Percentiles rank a stretch among this genome's conserved stretches.
These are phyloP conservation scores for Aspergillus sp. DNA, from an alignment of 2,329 filamentous ascomycete species.

Conservation along the genomic window DNA sequence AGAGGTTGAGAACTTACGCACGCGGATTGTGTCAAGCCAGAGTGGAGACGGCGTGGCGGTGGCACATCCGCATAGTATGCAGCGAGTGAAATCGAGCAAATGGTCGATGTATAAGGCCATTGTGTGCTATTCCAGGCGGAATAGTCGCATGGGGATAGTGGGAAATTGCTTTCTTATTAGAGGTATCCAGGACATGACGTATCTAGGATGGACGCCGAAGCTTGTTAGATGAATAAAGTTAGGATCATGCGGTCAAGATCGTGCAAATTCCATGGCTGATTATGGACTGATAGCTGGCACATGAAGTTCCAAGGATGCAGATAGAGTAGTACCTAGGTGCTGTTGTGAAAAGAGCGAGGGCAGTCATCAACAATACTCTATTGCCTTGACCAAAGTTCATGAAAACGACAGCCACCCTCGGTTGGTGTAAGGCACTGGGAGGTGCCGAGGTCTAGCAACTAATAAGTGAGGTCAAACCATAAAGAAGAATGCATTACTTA, in stretches of 20 bases:
- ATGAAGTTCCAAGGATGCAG: too few species aligned
- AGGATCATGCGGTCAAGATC: not conserved
- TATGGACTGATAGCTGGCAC: too few species aligned
- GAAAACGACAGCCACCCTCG: too few species aligned
- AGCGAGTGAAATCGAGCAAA: not conserved
- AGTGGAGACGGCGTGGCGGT: not conserved
- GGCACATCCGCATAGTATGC: constrained; percentile 1
- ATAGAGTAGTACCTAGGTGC: too few species aligned
- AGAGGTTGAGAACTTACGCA: not conserved
- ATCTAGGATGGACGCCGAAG: not conserved
- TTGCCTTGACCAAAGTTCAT: too few species aligned
- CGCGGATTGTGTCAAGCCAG: not conserved
- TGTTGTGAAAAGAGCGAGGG: too few species aligned
- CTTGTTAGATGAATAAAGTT: not conserved
- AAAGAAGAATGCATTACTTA: too few species aligned
- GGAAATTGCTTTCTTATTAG: not conserved
- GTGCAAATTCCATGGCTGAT: not conserved
- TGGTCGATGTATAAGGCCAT: not conserved
- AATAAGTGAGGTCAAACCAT: too few species aligned
- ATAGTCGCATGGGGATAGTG: not conserved
- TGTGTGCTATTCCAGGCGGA: not conserved
- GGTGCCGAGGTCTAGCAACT: too few species aligned
- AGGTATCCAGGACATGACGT: not conserved
- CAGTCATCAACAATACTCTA: too few species aligned
- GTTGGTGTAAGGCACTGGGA: too few species aligned